Evolutionary conservation across 2,329 filamentous ascomycete genomes (phyloP).

Genomic region (Talaromyces sp.): DNA sequence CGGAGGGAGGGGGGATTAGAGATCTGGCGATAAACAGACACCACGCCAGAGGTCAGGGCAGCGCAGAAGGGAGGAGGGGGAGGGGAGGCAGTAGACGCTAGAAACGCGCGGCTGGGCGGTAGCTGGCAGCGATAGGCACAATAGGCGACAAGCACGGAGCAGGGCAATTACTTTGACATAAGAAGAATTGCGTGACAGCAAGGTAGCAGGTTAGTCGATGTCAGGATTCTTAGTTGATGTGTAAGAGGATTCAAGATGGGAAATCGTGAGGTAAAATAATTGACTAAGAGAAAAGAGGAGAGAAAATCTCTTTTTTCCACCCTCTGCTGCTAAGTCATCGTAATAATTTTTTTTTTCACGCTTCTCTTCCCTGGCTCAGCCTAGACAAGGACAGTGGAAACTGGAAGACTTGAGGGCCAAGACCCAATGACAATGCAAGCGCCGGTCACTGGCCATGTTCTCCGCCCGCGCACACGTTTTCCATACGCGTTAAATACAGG

Average conservation of each 20-base stretch:
- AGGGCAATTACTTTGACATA: slow-evolving; percentile 35
- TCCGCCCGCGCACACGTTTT: slow-evolving; percentile 11
- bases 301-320: neutral
- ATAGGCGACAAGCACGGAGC: slow-evolving; percentile 31
- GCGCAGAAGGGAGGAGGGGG: neutral
- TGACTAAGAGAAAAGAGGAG: slow-evolving; percentile 33
- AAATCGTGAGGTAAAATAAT: slow-evolving; percentile 41
- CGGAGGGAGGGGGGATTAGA: neutral
- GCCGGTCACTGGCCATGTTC: slow-evolving; percentile 5
- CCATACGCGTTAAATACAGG: neutral
- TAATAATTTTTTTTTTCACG: slow-evolving; percentile 11
- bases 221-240: neutral
- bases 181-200: slow-evolving; percentile 33
- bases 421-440: slow-evolving; percentile 10
- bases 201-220: slow-evolving; percentile 17
- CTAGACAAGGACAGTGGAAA: slow-evolving; percentile 8
- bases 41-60: neutral
- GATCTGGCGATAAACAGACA: neutral
- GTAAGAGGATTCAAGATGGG: slow-evolving; percentile 20
- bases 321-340: neutral
- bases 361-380: slow-evolving; percentile 9
- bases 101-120: slow-evolving; percentile 40
- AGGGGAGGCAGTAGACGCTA: slow-evolving; percentile 12
- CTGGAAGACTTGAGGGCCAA: slow-evolving; percentile 7
- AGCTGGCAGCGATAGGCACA: slow-evolving; percentile 28